Conservation (phyloP, 139 green algal species). For the Chlamydomonas incerta region DNA sequence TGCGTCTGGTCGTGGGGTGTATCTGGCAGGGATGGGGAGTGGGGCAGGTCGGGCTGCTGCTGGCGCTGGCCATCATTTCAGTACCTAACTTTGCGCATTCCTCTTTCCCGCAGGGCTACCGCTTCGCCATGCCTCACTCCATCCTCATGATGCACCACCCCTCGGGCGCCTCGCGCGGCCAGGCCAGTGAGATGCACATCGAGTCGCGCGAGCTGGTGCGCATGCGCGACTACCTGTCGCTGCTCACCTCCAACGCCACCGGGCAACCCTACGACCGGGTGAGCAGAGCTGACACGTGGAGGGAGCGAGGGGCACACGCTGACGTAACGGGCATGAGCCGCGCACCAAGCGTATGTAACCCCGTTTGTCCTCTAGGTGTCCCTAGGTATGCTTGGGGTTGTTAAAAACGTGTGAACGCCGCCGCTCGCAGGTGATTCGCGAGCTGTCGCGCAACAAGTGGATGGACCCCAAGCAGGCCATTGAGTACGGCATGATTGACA, state of each 20-base stretch:
- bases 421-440: constrained; percentile 60
- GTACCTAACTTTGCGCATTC: too few species aligned
- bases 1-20: too few species aligned
- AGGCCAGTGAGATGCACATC: constrained; percentile 97
- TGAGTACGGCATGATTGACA: constrained; percentile 79
- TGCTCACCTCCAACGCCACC: constrained; percentile 81
- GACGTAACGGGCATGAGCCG: too few species aligned
- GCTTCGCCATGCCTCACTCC: constrained; percentile 90
- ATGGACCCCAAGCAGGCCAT: constrained; percentile 77
- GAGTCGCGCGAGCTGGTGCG: constrained; percentile 96
- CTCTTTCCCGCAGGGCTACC: constrained; percentile 88
- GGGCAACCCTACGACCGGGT: constrained; percentile 88
- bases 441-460: constrained; percentile 78
- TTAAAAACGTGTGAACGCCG: too few species aligned
- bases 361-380: too few species aligned
- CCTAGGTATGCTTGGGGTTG: too few species aligned
- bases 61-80: too few species aligned
- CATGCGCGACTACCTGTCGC: constrained; percentile 92
- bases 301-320: neutral
- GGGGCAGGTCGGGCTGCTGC: too few species aligned
- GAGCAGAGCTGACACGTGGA: neutral
- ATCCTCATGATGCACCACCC: constrained; percentile 98
- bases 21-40: too few species aligned
- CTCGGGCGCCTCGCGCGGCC: constrained; percentile 89
- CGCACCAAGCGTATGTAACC: too few species aligned